These are phyloP conservation scores for Deinandra increscens DNA, from an alignment of 129 eudicot species.

Conservation along the genomic window DNA sequence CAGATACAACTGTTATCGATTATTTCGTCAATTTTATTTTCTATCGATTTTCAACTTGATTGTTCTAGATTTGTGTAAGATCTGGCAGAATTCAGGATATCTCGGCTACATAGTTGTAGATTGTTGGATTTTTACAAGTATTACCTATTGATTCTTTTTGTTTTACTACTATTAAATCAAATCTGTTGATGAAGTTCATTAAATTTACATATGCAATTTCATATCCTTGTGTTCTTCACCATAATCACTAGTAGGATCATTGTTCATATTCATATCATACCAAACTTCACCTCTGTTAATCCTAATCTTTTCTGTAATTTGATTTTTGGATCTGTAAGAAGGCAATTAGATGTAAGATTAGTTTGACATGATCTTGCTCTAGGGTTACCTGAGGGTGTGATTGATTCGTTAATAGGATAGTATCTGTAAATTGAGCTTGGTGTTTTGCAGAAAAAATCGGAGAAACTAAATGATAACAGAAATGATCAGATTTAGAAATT, in stretches of 20 bases:
- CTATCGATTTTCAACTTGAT: constrained; percentile 14
- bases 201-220: background rate
- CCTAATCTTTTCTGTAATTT: background rate
- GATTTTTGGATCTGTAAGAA: background rate
- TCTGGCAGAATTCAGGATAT: constrained; percentile 16
- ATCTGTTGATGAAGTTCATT: constrained; percentile 17
- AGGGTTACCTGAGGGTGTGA: background rate
- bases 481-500: too few relatives aligned
- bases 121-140: constrained; percentile 27
- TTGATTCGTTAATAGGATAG: background rate
- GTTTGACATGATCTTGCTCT: background rate
- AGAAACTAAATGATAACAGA: background rate
- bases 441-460: background rate
- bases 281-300: background rate
- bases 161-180: constrained; percentile 7
- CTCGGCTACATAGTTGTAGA: constrained; percentile 30
- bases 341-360: background rate
- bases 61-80: constrained; percentile 19
- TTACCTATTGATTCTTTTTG: constrained; percentile 21
- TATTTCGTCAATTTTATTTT: constrained; percentile 22
- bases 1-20: constrained; percentile 20
- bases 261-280: constrained; percentile 4
- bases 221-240: background rate
- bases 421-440: background rate
- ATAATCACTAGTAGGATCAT: background rate